These are phyloP conservation scores for Rhodotorula paludigena DNA, from an alignment of 768 basidiomycete genomes.

Conservation along the genomic window DNA sequence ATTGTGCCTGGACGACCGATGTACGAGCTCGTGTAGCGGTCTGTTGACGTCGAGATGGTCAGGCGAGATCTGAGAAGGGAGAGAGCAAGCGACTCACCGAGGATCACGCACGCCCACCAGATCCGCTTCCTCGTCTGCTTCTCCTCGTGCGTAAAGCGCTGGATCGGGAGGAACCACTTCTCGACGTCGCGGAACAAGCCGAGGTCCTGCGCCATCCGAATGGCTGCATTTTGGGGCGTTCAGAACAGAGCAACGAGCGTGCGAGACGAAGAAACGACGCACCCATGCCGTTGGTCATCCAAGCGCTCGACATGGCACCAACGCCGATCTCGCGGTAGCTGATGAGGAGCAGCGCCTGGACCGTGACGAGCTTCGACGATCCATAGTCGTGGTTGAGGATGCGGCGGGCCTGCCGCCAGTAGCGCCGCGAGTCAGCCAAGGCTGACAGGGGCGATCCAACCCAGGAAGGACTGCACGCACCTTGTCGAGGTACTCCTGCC, in stretches of 20 bases:
- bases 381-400: slow-evolving; percentile 57
- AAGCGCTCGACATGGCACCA: slow-evolving; percentile 78
- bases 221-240: too few species aligned
- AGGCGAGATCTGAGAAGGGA: background rate
- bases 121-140: slow-evolving; percentile 45
- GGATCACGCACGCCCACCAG: slow-evolving; percentile 44
- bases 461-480: background rate
- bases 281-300: slow-evolving; percentile 65
- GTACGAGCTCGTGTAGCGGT: slow-evolving; percentile 34
- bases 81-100: slow-evolving; percentile 38
- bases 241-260: too few species aligned
- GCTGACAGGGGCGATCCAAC: background rate
- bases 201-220: slow-evolving; percentile 61
- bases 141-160: slow-evolving; percentile 44
- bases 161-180: slow-evolving; percentile 42
- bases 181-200: slow-evolving; percentile 43
- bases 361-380: slow-evolving; percentile 66
- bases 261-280: too few species aligned
- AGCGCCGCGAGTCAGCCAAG: background rate
- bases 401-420: slow-evolving; percentile 27
- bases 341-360: slow-evolving; percentile 72
- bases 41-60: too few species aligned
- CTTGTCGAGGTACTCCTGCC: slow-evolving; percentile 39
- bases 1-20: slow-evolving; percentile 38
- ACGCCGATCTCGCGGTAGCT: slow-evolving; percentile 82